A percentile compares a stretch with the other conserved stretches of the same genome.
Conservation (phyloP, 2,329 filamentous ascomycete species). For the Monosporascus sp. region DNA sequence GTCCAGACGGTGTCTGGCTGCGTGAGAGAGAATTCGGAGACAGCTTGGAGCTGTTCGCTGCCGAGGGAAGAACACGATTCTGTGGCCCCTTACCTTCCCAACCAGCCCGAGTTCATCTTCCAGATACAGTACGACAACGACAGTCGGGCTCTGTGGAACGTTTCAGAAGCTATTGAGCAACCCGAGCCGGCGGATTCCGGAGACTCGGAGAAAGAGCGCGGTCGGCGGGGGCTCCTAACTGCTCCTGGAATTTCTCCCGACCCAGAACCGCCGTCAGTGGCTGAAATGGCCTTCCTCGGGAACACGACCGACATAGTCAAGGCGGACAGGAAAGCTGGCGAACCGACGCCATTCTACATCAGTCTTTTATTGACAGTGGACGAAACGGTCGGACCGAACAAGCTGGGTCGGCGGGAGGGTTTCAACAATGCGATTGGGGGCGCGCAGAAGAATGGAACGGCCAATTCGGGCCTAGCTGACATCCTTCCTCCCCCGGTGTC, state of each 20-base stretch:
- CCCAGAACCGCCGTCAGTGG: conserved; percentile 53
- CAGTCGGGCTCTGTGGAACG: conserved; percentile 46
- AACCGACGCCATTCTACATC: conserved; percentile 85
- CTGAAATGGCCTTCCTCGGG: conserved; percentile 76
- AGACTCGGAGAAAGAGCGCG: conserved; percentile 6
- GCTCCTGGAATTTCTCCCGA: conserved; percentile 39
- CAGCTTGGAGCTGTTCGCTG: conserved; percentile 80
- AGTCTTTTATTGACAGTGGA: conserved; percentile 38
- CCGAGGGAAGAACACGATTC: conserved; percentile 70
- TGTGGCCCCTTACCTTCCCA: conserved; percentile 56
- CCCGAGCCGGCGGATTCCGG: conserved; percentile 23
- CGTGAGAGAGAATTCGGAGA: conserved; percentile 54
- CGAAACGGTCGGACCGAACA: conserved; percentile 21
- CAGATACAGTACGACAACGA: conserved; percentile 69
- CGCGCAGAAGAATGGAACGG: conserved; percentile 13
- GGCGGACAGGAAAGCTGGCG: conserved; percentile 66
- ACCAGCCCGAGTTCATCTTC: conserved; percentile 74
- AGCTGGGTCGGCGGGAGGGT: conserved; percentile 24
- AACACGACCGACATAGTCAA: conserved; percentile 75
- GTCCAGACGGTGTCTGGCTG: conserved; percentile 62
- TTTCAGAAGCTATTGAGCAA: conserved; percentile 29
- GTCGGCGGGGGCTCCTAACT: conserved; percentile 13
- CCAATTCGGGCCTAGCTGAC: conserved; percentile 40
- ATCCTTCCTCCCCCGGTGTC: conserved; percentile 60
- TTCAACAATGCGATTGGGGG: conserved; percentile 20